These are phyloP conservation scores for Neonectria punicea DNA, from an alignment of 2,329 filamentous ascomycete genomes.

Conservation along the genomic window DNA sequence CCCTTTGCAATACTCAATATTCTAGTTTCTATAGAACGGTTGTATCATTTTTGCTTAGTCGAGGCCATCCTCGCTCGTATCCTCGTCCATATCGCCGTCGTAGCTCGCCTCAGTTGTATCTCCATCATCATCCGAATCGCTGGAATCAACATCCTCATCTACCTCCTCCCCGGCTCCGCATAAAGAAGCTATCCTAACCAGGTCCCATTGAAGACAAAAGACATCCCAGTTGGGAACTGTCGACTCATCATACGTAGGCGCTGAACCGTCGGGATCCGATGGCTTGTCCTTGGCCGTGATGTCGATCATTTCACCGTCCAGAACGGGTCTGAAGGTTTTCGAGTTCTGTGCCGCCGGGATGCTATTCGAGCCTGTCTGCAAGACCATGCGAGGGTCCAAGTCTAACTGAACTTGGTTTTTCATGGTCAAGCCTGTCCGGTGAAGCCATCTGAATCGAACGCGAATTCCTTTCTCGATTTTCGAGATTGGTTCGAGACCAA, in stretches of 20 bases:
- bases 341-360: background rate
- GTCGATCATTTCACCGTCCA: background rate
- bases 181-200: background rate
- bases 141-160: background rate
- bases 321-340: background rate
- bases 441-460: background rate
- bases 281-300: background rate
- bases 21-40: no score
- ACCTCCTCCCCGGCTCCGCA: background rate
- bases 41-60: no score
- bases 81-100: no score
- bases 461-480: background rate
- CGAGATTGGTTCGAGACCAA: background rate
- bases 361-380: background rate
- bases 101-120: background rate
- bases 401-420: background rate
- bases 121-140: background rate
- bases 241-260: background rate
- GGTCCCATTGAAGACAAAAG: background rate
- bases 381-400: background rate
- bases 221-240: background rate
- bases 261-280: background rate
- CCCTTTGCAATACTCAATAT: no score
- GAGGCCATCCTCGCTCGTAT: no score
- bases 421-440: background rate